Evolutionary conservation across 2,329 filamentous ascomycete species (phyloP), one percentile per base, ranked within the genome.

Genomic region (Fusarium sp.): DNA sequence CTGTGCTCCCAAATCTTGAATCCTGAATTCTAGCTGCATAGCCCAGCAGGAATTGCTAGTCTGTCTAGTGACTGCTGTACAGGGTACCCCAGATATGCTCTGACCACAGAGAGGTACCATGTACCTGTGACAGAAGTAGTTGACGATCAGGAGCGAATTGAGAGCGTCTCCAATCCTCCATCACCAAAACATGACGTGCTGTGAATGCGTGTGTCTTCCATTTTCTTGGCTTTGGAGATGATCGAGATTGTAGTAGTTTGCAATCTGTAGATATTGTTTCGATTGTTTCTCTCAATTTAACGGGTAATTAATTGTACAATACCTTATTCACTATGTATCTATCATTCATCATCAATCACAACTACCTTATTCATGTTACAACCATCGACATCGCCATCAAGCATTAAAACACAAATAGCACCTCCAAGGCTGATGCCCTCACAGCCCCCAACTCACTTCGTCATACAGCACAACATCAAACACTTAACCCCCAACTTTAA

Each of bases 161-260:
- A 46, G 29, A 41, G 14, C 17, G 7, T 29, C 41, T 53, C 33
- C 13, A 36, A 25, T 62, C 25, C 59, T 47, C 25, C 25, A 47
- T 50, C 20, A 46, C 17, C 20, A n/a, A 13, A 2, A 14, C 29
- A 62, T 62, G 59, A 62, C 59, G 59, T 56, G 57, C 58, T 10
- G n/a, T n/a, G 23, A 50, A 29, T 50, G 48, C 27, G 20, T 20
- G 31, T 31, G 6, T 53, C 23, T 20, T 50, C 25, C 25, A 31
- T 29, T 43, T 43, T 42, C 48, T 42, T 50, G 48, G 48, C 48
- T 43, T 15, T 50, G 11, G 4, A 23, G 14, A 31, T 9, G 23
- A 42, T 31, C 48, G 36, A 43, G 48, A 50, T 50, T 42, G 15
- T 21, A 3, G 14, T 25, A 3, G 14, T 25, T 21, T 17, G 10